Percentiles rank a stretch among this genome's conserved stretches.
phyloP scores from a whole-genome alignment of 331 rosid genomes.

The Quercus tomentella region DNA sequence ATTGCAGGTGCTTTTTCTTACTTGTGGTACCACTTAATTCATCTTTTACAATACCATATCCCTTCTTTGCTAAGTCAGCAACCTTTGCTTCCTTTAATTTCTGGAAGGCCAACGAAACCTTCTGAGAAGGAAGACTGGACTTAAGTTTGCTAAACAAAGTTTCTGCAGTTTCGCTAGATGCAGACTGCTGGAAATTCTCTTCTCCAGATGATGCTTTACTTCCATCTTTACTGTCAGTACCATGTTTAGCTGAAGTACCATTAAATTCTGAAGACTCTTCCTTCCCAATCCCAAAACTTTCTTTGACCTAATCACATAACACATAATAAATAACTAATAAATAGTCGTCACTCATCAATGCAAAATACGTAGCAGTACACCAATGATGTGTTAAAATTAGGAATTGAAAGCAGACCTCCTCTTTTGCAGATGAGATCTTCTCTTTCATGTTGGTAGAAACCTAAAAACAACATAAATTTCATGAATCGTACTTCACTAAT shows the following conservation, averaged over 20 bases:
- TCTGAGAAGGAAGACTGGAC: constrained; percentile 58
- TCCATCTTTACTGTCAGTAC: constrained; percentile 40
- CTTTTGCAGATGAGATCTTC: constrained; percentile 81
- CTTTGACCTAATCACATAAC: constrained; percentile 63
- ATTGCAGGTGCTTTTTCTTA: constrained; percentile 54
- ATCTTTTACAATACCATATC: constrained; percentile 74
- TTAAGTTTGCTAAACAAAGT: constrained; percentile 69
- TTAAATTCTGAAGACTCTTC: constrained; percentile 52
- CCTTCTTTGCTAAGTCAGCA: constrained; percentile 63
- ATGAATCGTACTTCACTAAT: constrained; percentile 15
- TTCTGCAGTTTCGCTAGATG: constrained; percentile 42
- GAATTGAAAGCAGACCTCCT: constrained; percentile 59
- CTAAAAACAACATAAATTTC: constrained; percentile 28
- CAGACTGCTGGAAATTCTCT: constrained; percentile 39
- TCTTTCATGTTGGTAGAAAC: constrained; percentile 79
- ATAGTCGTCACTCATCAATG: constrained; percentile 4
- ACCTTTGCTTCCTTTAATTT: constrained; percentile 67
- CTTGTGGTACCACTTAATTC: constrained; percentile 64
- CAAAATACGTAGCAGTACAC: neutral
- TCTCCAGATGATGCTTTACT: constrained; percentile 40
- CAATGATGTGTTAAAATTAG: neutral
- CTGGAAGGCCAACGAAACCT: constrained; percentile 60
- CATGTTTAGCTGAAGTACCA: constrained; percentile 42
- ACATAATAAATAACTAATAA: constrained; percentile 13
- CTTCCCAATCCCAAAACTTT: constrained; percentile 62